Evolutionary conservation across 164 flowering plant genomes (phyloP).

Genomic region (Vitis amurensis): DNA sequence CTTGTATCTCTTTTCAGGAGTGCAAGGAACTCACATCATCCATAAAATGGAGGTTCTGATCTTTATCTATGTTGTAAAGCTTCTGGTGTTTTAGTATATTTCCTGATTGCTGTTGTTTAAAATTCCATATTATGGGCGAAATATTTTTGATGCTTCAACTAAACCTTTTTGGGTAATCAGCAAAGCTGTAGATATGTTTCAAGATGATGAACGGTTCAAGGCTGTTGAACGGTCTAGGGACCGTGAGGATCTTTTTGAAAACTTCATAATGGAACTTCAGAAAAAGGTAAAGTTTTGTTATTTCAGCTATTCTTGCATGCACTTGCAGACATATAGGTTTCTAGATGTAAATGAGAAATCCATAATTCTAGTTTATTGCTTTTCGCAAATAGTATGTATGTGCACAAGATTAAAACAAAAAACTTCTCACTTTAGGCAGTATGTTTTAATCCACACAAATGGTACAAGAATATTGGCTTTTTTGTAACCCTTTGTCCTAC

Average conservation of each 20-base stretch:
- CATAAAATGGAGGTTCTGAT: constrained; percentile 79
- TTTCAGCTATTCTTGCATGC: background rate
- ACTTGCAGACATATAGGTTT: background rate
- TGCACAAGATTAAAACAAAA: no score
- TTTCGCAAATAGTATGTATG: no score
- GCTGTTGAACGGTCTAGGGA: constrained; percentile 89
- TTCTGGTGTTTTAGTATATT: background rate
- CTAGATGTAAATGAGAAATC: no score
- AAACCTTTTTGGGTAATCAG: constrained; percentile 33
- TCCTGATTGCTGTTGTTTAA: background rate
- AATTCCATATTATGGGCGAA: background rate
- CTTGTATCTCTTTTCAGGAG: constrained; percentile 49
- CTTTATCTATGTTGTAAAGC: background rate
- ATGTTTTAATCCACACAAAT: no score
- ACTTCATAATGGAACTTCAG: constrained; percentile 73
- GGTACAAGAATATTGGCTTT: no score
- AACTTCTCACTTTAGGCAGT: no score
- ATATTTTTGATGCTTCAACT: background rate
- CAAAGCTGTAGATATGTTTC: constrained; percentile 80
- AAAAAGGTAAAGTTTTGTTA: constrained; percentile 55
- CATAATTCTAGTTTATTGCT: no score
- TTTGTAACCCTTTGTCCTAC: no score
- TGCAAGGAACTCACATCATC: constrained; percentile 83
- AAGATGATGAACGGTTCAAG: constrained; percentile 89
- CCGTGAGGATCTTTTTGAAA: constrained; percentile 88